A percentile compares a stretch with the other conserved stretches of the same genome.
phyloP scores from a whole-genome alignment of 345 rosid genomes.

The Murraya paniculata region DNA sequence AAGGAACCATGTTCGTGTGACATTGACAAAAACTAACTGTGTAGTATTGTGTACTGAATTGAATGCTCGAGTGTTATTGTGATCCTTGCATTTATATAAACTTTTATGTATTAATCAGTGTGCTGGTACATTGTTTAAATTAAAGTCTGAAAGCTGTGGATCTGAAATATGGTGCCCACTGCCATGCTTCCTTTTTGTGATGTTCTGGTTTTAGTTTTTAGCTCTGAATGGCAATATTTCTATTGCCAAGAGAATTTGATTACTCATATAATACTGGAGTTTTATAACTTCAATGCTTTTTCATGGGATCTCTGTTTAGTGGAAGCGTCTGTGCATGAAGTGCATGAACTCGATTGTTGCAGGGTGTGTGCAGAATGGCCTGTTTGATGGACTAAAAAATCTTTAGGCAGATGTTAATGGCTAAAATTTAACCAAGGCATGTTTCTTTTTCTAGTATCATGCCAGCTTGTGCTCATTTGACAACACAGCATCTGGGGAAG shows the following conservation, averaged over 20 bases:
- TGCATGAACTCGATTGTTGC: conserved; percentile 66
- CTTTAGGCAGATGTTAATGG: conserved; percentile 60
- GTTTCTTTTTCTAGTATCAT: conserved; percentile 71
- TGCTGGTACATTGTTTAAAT: background rate
- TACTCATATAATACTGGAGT: background rate
- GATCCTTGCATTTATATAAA: background rate
- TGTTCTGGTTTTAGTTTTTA: background rate
- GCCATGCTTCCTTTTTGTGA: background rate
- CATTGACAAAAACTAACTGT: background rate
- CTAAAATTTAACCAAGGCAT: conserved; percentile 48
- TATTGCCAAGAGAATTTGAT: background rate
- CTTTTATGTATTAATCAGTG: background rate
- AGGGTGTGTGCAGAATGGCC: conserved; percentile 69
- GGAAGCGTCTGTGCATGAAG: background rate
- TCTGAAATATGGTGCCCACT: background rate
- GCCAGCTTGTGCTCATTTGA: conserved; percentile 82
- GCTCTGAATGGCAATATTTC: background rate
- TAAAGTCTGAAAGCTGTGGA: background rate
- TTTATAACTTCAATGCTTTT: background rate
- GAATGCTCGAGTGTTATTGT: background rate
- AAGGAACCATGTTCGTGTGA: background rate
- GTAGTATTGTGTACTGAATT: background rate
- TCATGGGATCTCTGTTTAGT: background rate
- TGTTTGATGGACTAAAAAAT: conserved; percentile 50
- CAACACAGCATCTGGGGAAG: conserved; percentile 65